Percentiles rank a stretch among this genome's conserved stretches.
These are phyloP conservation scores for Phytophthora megakarya DNA, from an alignment of 352 stramenopile genomes.

Conservation along the genomic window DNA sequence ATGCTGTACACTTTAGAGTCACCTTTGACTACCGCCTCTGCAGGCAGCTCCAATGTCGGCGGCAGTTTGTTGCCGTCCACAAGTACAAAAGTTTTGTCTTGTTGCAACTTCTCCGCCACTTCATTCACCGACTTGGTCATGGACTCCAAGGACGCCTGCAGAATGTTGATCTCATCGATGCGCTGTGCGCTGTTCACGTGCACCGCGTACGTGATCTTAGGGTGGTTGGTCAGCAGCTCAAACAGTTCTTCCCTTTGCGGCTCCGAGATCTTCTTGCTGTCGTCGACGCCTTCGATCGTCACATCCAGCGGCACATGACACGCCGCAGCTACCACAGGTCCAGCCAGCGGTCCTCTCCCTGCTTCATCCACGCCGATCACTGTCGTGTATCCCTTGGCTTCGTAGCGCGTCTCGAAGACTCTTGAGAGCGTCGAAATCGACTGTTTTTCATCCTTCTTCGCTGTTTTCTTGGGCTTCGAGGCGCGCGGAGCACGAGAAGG, in stretches of 20 bases:
- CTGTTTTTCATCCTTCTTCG: constrained; percentile 7
- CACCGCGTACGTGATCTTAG: constrained; percentile 88
- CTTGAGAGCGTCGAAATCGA: constrained; percentile 49
- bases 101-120: constrained; percentile 42
- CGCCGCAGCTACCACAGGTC: constrained; percentile 83
- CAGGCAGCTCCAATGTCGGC: constrained; percentile 81
- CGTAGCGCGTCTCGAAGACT: constrained; percentile 54
- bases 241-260: constrained; percentile 92
- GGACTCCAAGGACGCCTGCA: constrained; percentile 96
- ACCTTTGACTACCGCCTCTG: constrained; percentile 94
- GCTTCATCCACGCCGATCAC: constrained; percentile 97
- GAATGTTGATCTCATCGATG: constrained; percentile 99
- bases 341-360: constrained; percentile 94
- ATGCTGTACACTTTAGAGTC: constrained; percentile 97
- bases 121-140: constrained; percentile 92
- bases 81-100: constrained; percentile 84
- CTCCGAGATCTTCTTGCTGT: constrained; percentile 97
- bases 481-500: constrained; percentile 5
- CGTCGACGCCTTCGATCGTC: constrained; percentile 85
- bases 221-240: constrained; percentile 80
- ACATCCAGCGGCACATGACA: constrained; percentile 83
- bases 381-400: constrained; percentile 57
- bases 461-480: constrained; percentile 22
- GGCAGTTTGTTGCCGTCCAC: constrained; percentile 97
- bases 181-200: constrained; percentile 70